A percentile compares a stretch with the other conserved stretches of the same genome.
Conservation (phyloP, 2,329 filamentous ascomycete species). For the Aspergillus tubingensis region DNA sequence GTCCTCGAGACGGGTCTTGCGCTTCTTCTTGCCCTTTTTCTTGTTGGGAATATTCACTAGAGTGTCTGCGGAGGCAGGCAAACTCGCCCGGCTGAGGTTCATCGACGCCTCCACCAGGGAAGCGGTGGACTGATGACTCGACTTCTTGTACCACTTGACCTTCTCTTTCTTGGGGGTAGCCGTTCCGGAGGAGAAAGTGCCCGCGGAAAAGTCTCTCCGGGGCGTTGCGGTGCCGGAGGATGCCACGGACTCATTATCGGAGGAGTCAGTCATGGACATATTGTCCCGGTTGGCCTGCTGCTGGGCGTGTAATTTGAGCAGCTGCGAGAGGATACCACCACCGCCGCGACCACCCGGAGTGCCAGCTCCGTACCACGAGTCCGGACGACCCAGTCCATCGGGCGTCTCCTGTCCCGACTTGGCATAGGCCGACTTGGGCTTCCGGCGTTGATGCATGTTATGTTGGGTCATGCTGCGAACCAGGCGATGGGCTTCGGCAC, state of each 20-base stretch:
- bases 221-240: constrained; percentile 34
- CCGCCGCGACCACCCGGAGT: constrained; percentile 24
- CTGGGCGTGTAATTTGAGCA: constrained; percentile 69
- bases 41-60: constrained; percentile 25
- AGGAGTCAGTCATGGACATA: constrained; percentile 33
- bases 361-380: constrained; percentile 2
- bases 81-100: constrained; percentile 36
- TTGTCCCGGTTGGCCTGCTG: constrained; percentile 38
- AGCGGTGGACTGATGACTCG: constrained; percentile 38
- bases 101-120: constrained; percentile 42
- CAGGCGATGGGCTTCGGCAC: constrained; percentile 41
- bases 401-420: constrained; percentile 38
- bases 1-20: constrained; percentile 39
- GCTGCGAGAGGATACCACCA: constrained; percentile 67
- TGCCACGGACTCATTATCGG: constrained; percentile 31
- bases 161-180: constrained; percentile 41
- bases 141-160: constrained; percentile 47
- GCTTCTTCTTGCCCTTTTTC: constrained; percentile 24
- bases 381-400: constrained; percentile 20
- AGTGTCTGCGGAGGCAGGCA: constrained; percentile 31
- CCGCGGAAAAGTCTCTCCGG: constrained; percentile 22
- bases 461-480: constrained; percentile 39
- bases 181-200: constrained; percentile 31
- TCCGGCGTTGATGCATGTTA: constrained; percentile 29
- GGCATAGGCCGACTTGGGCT: constrained; percentile 34